Percentiles rank a stretch among this genome's conserved stretches.
These are phyloP conservation scores for Alectoria sarmentosa DNA, from an alignment of 495 filamentous ascomycete species.

Conservation along the genomic window DNA sequence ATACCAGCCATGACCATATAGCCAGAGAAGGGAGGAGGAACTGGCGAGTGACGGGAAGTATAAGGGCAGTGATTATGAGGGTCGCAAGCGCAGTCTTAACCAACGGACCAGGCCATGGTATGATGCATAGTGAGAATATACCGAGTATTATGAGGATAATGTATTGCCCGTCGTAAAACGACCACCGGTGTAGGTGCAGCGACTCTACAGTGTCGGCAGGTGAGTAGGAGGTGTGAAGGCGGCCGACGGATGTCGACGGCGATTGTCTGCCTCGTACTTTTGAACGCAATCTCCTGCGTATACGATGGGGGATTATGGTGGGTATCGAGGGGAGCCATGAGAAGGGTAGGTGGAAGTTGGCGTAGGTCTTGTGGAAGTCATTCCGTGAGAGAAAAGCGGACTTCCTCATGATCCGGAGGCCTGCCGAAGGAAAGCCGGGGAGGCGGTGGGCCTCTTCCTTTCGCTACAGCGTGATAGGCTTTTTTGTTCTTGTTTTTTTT, in stretches of 20 bases:
- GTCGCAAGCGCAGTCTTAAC: conserved; percentile 62
- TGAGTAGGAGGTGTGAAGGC: conserved; percentile 75
- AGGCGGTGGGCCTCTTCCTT: conserved; percentile 9
- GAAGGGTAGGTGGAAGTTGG: conserved; percentile 20
- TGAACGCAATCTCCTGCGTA: conserved; percentile 65
- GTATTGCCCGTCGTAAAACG: conserved; percentile 80
- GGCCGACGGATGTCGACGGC: conserved; percentile 62
- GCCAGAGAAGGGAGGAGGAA: conserved; percentile 86
- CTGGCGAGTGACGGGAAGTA: conserved; percentile 81
- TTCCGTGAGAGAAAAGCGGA: conserved; percentile 22
- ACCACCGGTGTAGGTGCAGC: conserved; percentile 73
- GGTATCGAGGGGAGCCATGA: conserved; percentile 34
- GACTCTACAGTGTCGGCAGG: conserved; percentile 63
- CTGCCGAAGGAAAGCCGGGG: conserved; percentile 12
- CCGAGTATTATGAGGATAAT: conserved; percentile 61
- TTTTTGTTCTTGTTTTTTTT: not conserved
- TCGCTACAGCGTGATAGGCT: not conserved
- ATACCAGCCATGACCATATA: conserved; percentile 74
- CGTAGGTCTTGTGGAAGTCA: conserved; percentile 23
- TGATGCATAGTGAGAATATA: conserved; percentile 76
- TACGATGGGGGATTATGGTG: conserved; percentile 59
- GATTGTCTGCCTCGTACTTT: conserved; percentile 66
- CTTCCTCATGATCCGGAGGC: conserved; percentile 25
- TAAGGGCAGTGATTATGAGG: conserved; percentile 58
- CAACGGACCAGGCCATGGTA: conserved; percentile 64